Base-by-base conservation (phyloP, 2,329 filamentous ascomycete genomes). In the Xylariaceae sp. region DNA sequence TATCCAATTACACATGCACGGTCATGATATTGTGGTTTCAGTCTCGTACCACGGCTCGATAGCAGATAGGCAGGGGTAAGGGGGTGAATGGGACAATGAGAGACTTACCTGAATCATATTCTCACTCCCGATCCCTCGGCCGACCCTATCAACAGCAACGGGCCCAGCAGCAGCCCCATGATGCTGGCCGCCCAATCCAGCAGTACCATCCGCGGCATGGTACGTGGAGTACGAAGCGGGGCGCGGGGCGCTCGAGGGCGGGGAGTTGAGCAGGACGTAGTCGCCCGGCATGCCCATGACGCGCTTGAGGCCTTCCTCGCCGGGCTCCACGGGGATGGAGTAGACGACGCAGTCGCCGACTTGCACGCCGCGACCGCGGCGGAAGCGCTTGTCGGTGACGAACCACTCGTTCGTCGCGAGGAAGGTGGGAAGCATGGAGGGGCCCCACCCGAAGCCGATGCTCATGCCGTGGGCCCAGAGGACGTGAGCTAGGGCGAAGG, bases 401-500 rank as follows among this genome's bases (percentile, higher is more conserved):
- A 93, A 79, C 73, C 79, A 86, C 70, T 93, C 88, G 58, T 86
- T 87, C 7, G 78, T 73, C 1, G 86, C 78, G 23, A 81, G 78
- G 62, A 97, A 86, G 0, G 91, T 96, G 6, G 93, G 93, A 54
- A 94, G 82, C 94, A 97, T 97, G 15, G 89, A 93, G 2, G 91
- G 85, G 1, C 93, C 93, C 30, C 79, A 78, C 13, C 86, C 85
- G 3, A 78, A 74, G 17, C 81, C 81, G 64, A 87, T 68, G 63
- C 79, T 79, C 75, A 85, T 83, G 67, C 84, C 77, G 74, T 94
- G 87, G 49, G 84, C 80, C 69, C 71, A 74, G 60, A 80, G 70
- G n/a, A 85, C 71, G 70, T 86, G 83, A 30, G 72, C 70, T 49
- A 79, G 67, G 55, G 78, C 75, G 45, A 81, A 68, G 57, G 75